Percentiles rank a stretch among this genome's conserved stretches.
phyloP scores from a whole-genome alignment of 108 stramenopile genomes.

The Pseudonitzschia pungens region DNA sequence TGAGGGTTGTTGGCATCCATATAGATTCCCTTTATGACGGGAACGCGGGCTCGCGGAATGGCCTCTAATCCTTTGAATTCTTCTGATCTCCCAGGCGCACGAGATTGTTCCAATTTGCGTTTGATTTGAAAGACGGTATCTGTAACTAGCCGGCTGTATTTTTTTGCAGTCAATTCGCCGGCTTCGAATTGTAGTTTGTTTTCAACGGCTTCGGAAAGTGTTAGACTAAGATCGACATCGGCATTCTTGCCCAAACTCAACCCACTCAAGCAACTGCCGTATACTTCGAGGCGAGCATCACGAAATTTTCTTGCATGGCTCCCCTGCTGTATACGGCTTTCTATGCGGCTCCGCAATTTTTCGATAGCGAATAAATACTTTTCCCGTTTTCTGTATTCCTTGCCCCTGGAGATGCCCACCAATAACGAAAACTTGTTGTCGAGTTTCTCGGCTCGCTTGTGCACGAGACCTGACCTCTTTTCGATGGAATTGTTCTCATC shows the following conservation, averaged over 20 bases:
- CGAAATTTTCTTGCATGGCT: constrained; percentile 9
- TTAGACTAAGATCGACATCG: constrained; percentile 69
- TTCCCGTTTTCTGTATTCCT: not conserved
- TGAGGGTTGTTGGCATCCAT: constrained; percentile 59
- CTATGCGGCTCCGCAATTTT: constrained; percentile 17
- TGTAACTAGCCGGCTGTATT: constrained; percentile 55
- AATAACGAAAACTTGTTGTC: not conserved
- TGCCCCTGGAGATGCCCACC: not conserved
- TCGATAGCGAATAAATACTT: not conserved
- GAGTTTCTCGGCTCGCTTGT: constrained; percentile 6
- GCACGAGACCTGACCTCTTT: not conserved
- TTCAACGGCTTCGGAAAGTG: constrained; percentile 35
- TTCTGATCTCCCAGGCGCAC: not conserved
- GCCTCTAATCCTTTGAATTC: constrained; percentile 52
- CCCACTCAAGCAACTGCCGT: constrained; percentile 6
- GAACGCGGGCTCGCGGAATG: constrained; percentile 67
- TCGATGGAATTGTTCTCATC: not conserved
- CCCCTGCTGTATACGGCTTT: constrained; percentile 8
- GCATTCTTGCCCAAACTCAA: constrained; percentile 41
- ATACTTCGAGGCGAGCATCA: not conserved
- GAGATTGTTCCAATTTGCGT: constrained; percentile 24
- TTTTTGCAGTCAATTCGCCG: constrained; percentile 37
- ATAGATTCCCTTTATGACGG: constrained; percentile 71
- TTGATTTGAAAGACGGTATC: constrained; percentile 43
- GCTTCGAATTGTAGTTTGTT: constrained; percentile 43